These are phyloP conservation scores for Tylopilus sp. DNA, from an alignment of 768 basidiomycete species.

Conservation along the genomic window DNA sequence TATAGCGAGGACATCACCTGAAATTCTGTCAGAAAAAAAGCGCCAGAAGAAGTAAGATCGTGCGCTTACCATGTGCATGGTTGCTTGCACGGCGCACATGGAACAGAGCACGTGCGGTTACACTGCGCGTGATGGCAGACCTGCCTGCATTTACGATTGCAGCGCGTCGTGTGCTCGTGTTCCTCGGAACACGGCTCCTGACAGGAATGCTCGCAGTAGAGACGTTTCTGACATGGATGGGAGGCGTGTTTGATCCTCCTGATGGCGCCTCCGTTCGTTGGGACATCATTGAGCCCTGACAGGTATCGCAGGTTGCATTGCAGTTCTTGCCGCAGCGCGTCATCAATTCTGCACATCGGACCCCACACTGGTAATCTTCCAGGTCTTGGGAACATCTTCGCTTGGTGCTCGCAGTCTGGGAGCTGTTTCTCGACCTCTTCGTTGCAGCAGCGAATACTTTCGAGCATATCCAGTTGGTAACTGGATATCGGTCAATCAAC, in stretches of 20 bases:
- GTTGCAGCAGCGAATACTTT: conserved; percentile 47
- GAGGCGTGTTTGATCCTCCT: conserved; percentile 34
- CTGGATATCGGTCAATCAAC: conserved; percentile 30
- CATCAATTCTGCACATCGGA: conserved; percentile 43
- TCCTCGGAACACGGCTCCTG: conserved; percentile 43
- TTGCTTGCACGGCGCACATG: conserved; percentile 62
- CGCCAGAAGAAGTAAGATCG: not conserved
- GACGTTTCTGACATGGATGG: conserved; percentile 49
- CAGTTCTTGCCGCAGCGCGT: conserved; percentile 54
- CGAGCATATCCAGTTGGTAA: conserved; percentile 42
- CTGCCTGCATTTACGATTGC: conserved; percentile 49
- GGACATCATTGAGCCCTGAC: conserved; percentile 33
- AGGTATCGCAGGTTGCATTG: conserved; percentile 44
- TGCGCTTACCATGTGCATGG: conserved; percentile 50
- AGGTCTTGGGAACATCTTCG: conserved; percentile 46
- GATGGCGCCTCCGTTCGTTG: conserved; percentile 2
- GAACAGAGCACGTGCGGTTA: conserved; percentile 42
- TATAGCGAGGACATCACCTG: conserved; percentile 52
- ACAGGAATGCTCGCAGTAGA: conserved; percentile 60
- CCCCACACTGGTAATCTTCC: conserved; percentile 36
- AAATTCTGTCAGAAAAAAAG: not conserved
- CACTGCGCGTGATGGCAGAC: conserved; percentile 54
- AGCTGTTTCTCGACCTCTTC: conserved; percentile 43
- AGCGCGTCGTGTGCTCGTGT: conserved; percentile 48
- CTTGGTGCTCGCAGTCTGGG: conserved; percentile 52